phyloP scores from a whole-genome alignment of 257 asterid species.

The Verbena officinalis region DNA sequence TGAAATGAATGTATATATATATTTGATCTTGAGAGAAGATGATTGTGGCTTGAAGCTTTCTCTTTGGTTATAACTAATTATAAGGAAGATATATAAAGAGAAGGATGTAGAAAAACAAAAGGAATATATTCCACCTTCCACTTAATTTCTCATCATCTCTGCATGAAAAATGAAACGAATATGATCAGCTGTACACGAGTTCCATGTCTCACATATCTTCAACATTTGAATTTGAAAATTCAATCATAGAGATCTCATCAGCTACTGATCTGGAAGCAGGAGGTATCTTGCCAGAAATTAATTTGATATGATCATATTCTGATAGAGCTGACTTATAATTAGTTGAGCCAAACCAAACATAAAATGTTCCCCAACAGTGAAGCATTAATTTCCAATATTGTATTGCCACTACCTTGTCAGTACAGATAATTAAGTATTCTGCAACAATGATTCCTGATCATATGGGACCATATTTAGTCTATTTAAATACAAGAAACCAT shows the following conservation, averaged over 20 bases:
- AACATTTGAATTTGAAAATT: not conserved
- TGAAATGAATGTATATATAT: not conserved
- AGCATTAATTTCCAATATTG: too few relatives aligned
- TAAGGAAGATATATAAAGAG: conserved; percentile 9
- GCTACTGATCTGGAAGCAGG: conserved; percentile 11
- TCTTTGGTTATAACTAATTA: not conserved
- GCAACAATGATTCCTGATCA: conserved; percentile 3
- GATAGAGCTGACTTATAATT: not conserved
- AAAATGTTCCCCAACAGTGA: not conserved
- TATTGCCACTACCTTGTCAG: too few relatives aligned
- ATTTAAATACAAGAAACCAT: too few relatives aligned
- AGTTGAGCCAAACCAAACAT: not conserved
- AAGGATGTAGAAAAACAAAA: not conserved
- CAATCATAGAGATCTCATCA: too few relatives aligned
- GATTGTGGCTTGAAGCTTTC: not conserved
- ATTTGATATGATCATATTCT: not conserved
- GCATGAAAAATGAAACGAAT: too few relatives aligned
- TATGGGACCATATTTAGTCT: too few relatives aligned
- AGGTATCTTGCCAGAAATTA: conserved; percentile 22
- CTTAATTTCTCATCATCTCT: too few relatives aligned
- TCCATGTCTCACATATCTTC: conserved; percentile 4
- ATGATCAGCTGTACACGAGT: conserved; percentile 13
- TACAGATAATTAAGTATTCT: not conserved
- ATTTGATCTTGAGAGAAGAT: not conserved
- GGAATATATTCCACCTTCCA: conserved; percentile 23